Evolutionary conservation across 2,329 filamentous ascomycete species (phyloP).

Genomic region (Thielaviopsis euricoi): DNA sequence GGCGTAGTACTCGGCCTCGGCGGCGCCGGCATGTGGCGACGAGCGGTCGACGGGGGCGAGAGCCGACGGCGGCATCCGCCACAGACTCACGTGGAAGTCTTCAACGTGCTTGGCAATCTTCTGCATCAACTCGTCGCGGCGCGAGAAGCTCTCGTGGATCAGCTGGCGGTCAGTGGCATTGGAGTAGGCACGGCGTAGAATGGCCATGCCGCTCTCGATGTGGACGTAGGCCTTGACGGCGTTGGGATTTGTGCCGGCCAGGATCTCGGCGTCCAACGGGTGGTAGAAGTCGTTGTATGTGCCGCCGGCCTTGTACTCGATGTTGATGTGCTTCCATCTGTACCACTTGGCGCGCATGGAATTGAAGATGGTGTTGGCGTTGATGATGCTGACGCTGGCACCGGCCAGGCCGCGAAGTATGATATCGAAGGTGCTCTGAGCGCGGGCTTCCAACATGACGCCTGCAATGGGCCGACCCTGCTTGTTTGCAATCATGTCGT

Average conservation of each 20-base stretch:
- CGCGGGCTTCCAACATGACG: no score
- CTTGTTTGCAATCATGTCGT: no score
- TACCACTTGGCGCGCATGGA: not conserved
- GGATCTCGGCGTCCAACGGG: not conserved
- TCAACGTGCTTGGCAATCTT: not conserved
- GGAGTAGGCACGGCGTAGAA: not conserved
- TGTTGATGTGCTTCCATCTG: not conserved
- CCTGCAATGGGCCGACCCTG: no score
- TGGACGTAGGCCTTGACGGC: not conserved
- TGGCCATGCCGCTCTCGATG: not conserved
- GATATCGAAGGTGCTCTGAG: no score
- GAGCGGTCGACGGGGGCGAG: not conserved
- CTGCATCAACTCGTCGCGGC: not conserved
- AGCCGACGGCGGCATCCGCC: not conserved
- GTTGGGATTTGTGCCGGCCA: not conserved
- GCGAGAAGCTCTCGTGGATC: not conserved
- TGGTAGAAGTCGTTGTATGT: conserved; percentile 3
- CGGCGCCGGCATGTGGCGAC: no score
- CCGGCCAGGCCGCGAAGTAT: not conserved
- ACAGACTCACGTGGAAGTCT: not conserved
- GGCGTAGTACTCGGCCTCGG: not conserved
- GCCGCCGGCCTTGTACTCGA: not conserved
- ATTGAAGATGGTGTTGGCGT: not conserved
- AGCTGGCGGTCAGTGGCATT: not conserved
- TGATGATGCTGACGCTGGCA: not conserved